A percentile compares a stretch with the other conserved stretches of the same genome.
Conservation (phyloP, 805 yeast genomes). For the Candida ascalaphidarum region DNA sequence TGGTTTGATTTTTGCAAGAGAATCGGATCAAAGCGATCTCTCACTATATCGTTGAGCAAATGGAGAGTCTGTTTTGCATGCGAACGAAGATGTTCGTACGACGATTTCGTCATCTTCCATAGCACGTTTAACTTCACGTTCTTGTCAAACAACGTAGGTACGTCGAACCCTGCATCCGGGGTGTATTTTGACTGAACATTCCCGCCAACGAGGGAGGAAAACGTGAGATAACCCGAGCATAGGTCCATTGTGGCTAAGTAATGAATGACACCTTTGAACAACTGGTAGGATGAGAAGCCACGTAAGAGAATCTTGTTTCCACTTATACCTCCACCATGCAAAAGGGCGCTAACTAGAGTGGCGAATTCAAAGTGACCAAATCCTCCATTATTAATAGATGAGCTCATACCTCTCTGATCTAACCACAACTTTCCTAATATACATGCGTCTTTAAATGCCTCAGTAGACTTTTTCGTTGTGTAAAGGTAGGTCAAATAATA, state of each 20-base stretch:
- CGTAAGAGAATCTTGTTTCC: slow-evolving; percentile 72
- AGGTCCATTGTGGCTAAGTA: slow-evolving; percentile 79
- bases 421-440: slow-evolving; percentile 86
- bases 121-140: slow-evolving; percentile 69
- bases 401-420: slow-evolving; percentile 72
- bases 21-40: slow-evolving; percentile 74
- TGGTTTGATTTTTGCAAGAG: slow-evolving; percentile 55
- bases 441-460: slow-evolving; percentile 81
- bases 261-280: slow-evolving; percentile 81
- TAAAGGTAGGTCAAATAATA: slow-evolving; percentile 70
- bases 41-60: slow-evolving; percentile 68
- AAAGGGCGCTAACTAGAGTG: slow-evolving; percentile 66
- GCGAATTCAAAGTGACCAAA: slow-evolving; percentile 92
- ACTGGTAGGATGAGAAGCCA: slow-evolving; percentile 89
- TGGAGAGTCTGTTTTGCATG: slow-evolving; percentile 63
- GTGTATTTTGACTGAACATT: slow-evolving; percentile 34
- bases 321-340: slow-evolving; percentile 72
- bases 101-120: slow-evolving; percentile 69
- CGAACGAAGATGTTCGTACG: slow-evolving; percentile 52
- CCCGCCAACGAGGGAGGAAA: slow-evolving; percentile 48
- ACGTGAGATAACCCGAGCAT: slow-evolving; percentile 54
- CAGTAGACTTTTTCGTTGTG: slow-evolving; percentile 66
- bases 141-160: slow-evolving; percentile 72
- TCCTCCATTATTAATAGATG: slow-evolving; percentile 61
- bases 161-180: slow-evolving; percentile 49